Base-by-base conservation (phyloP, 2,329 filamentous ascomycete genomes). In the Lojkania enalia region DNA sequence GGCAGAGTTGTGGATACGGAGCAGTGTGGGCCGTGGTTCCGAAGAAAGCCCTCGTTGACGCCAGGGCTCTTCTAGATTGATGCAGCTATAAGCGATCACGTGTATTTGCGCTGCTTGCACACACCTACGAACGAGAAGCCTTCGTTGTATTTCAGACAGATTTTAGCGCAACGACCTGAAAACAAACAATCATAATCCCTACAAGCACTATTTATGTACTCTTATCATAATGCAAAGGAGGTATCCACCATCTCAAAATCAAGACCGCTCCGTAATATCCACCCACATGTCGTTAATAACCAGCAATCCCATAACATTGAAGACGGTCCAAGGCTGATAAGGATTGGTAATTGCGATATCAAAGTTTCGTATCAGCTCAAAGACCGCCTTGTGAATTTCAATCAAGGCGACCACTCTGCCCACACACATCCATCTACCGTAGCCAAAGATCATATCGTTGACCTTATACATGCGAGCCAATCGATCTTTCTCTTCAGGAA, bases 381-480 rank as follows among this genome's bases (percentile, higher is more conserved):
- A 71, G 21, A 72, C 61, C 2, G 68, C 52, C 52, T 72, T 72
- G 42, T 70, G 59, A n/a, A 72, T 55, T 54, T 72, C 68, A 25
- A 71, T 58, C 35, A 61, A 37, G 6, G 69, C 69, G 18, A 72
- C 52, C 3, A 56, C 55, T 21, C 44, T 53, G 7, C 69, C 69
- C 33, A 71, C 42, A 43, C 69, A 72, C 3, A 55, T 41, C 55
- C 61, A 70, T 38, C 61, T 59, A 1, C 69, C 69, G 37, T 66
- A 61, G 3, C 69, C 67, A 46, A 71, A 72, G 3, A 70, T 57
- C 51, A 71, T 52, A 12, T 69, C 66, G 20, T 64, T 64, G 0
- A 55, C 61, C 36, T 51, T 57, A 15, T 48, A 49, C 69, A 72
- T 72, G 9, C 50, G 45, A 13, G 54, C 51, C 15, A 67, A 41